Base-by-base conservation (phyloP, 768 basidiomycete species). In the Lanmaoa rubissima region DNA sequence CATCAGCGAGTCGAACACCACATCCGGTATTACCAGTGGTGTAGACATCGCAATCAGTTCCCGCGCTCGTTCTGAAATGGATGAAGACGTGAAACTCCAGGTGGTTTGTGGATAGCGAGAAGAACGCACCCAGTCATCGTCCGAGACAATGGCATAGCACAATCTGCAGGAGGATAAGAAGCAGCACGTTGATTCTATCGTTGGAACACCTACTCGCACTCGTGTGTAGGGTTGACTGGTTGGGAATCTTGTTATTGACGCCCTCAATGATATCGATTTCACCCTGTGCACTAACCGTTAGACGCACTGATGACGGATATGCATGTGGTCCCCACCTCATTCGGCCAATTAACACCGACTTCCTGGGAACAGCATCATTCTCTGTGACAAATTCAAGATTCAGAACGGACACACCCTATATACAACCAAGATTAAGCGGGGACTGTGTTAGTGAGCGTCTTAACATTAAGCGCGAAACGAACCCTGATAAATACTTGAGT, bases 231-330 rank as follows among this genome's bases (percentile, higher is more conserved):
- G 68, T 72, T 12, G 67, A 64, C 21, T 61, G 58, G 47, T 75
- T 69, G 2, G 74, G 71, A 5, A 40, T 16, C n/a, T 51, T 16
- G 48, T 64, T 36, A 42, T 75, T 75, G 53, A 70, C 69, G 8
- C 73, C 73, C 40, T 74, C 73, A 2, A 74, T 16, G 13, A 73
- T 72, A 55, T 73, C 72, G 3, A 71, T 58, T 57, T 71, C 70
- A 1, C 71, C 69, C 70, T 73, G 44, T 32, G 32, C 0, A 13
- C 17, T 24, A 31, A 35, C 11, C 0, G 3, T 57, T 13, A 41
- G 36, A 24, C 2, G 11, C 13, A 24, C 9, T 6, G 10, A 36
- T 34, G 1, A 38, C 5, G 5, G 11, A 2, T 10, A 32, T 38
- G 10, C n/a, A 42, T 31, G 36, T 13, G 13, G 3, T 1, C n/a